phyloP scores from a whole-genome alignment of 345 rosid species.

The Lepidium africanum region DNA sequence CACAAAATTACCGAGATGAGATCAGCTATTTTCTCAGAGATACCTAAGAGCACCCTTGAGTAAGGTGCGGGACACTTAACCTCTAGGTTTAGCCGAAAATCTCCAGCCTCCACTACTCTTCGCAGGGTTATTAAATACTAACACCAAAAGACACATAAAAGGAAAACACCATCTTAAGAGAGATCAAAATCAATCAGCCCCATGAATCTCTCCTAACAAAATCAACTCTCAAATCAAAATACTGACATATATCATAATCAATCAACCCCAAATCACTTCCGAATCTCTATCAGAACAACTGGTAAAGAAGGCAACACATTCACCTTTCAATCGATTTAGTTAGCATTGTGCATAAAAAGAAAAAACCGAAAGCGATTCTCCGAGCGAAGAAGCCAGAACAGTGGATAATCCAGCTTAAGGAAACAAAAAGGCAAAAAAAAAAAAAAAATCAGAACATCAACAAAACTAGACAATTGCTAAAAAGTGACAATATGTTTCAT shows the following conservation, averaged over 20 bases:
- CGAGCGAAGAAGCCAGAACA: too few relatives aligned
- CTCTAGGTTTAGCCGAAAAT: neutral
- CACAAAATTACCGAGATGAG: neutral
- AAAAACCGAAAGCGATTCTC: neutral
- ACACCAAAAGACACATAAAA: neutral
- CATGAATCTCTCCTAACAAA: neutral
- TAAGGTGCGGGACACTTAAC: neutral
- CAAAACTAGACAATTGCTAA: neutral
- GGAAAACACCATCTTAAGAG: conserved; percentile 1
- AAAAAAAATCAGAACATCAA: neutral
- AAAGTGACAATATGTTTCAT: neutral
- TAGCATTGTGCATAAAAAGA: neutral
- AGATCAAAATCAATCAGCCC: neutral
- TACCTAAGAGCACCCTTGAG: neutral
- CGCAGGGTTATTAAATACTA: neutral
- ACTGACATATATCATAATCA: neutral
- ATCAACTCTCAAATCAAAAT: neutral
- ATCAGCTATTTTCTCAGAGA: neutral
- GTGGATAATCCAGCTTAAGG: neutral
- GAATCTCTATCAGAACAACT: neutral
- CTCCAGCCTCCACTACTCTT: neutral
- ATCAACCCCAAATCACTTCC: neutral
- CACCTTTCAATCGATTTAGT: neutral
- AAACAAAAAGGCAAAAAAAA: neutral
- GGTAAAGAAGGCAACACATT: neutral